Evolutionary conservation across 441 rosid species (phyloP).

Genomic region (Caryocar brasiliense): DNA sequence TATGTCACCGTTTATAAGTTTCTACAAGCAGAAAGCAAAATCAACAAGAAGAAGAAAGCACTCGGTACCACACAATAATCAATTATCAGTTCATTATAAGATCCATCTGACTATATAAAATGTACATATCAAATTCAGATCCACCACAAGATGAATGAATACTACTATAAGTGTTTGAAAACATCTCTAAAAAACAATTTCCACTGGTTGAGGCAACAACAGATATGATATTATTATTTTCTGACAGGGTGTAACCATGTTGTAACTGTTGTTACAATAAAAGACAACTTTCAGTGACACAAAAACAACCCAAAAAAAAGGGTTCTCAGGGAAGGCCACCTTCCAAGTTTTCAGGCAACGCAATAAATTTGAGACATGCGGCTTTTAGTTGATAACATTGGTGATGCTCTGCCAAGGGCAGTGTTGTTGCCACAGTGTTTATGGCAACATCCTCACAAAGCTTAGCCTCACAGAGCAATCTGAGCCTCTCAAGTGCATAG

Average conservation of each 20-base stretch:
- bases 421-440: slow-evolving; percentile 81
- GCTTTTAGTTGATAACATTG: slow-evolving; percentile 65
- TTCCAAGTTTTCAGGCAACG: slow-evolving; percentile 65
- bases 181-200: no score
- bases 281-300: neutral
- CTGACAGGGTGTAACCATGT: no score
- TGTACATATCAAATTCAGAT: no score
- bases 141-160: no score
- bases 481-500: slow-evolving; percentile 78
- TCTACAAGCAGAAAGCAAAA: no score
- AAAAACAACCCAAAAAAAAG: neutral
- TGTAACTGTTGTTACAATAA: neutral
- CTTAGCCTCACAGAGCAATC: slow-evolving; percentile 65
- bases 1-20: neutral
- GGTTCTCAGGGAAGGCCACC: slow-evolving; percentile 24
- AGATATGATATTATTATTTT: no score
- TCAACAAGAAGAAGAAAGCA: no score
- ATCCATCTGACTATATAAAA: neutral
- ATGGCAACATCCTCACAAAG: slow-evolving; percentile 70
- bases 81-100: neutral
- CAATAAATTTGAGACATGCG: slow-evolving; percentile 66
- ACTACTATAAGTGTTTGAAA: no score
- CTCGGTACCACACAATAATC: no score
- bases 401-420: slow-evolving; percentile 92
- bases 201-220: no score